Evolutionary conservation across 345 rosid species (phyloP), one percentile per base, ranked within the genome.

Genomic region (Triadica sebifera): DNA sequence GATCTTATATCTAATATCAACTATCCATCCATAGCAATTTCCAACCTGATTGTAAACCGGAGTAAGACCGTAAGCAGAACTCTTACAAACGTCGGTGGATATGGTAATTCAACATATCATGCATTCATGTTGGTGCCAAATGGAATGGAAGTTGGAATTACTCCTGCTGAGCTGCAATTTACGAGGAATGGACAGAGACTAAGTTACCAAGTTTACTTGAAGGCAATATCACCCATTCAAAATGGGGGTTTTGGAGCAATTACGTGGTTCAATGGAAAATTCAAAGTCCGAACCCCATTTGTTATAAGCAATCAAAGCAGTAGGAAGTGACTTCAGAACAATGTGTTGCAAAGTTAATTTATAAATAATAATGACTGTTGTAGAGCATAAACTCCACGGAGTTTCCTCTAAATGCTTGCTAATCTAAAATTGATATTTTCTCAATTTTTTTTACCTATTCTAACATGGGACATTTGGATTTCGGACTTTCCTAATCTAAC

Each of bases 11-110:
- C 90, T 47, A 84, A 85, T 47, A 85, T 91, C 80, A 92, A 88
- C 84, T 90, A 91, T 72, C 97, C 97, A 10, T 92, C 95, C 6
- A 89, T 94, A n/a, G 81, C 86, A 2, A 78, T 90, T 64, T 83
- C 86, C 34, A 81, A 77, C 47, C 78, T 90, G 74, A 51, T 70
- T 10, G 82, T 71, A 25, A 86, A 79, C 45, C 73, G 67, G 61
- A 80, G 75, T 74, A 84, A 69, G 83, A 85, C 53, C 29, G 50
- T 90, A 38, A 71, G 34, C 29, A 87, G 95, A 78, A 88, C 90
- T 10, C 82, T 87, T 38, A 91, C 93, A 12, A 90, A 88, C 43
- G 93, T 87, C 6, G 94, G 79, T 13, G 89, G 87, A 77, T 89
- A 82, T 43, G 87, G 81, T n/a, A 71, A 70, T n/a, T 64, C 82